Conservation (phyloP, 371 early-diverging fungal species). For the Circinella minor region DNA sequence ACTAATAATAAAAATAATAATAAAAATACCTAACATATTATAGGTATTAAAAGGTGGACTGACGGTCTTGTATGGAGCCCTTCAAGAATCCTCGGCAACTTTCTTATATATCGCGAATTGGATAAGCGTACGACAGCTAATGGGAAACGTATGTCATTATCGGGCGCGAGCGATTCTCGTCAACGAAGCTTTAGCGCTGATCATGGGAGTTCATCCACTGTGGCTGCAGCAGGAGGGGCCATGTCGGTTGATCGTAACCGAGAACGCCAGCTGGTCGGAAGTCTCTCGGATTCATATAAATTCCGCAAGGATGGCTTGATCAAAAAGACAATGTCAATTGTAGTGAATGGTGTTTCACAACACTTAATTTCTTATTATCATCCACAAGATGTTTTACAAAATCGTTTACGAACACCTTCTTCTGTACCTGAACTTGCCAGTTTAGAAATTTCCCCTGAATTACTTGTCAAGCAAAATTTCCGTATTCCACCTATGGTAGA, state of each 20-base stretch:
- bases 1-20: neutral
- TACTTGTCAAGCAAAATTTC: conserved; percentile 57
- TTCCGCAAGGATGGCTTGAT: conserved; percentile 83
- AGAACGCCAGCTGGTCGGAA: conserved; percentile 65
- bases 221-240: conserved; percentile 18
- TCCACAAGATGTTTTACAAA: conserved; percentile 71
- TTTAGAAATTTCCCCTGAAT: conserved; percentile 58
- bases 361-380: conserved; percentile 88
- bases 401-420: conserved; percentile 62
- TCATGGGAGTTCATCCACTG: conserved; percentile 16
- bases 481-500: conserved; percentile 56
- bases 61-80: conserved; percentile 76
- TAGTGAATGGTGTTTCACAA: conserved; percentile 75
- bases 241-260: conserved; percentile 41
- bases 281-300: conserved; percentile 64
- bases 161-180: conserved; percentile 13
- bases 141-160: conserved; percentile 28
- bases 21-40: neutral
- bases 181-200: conserved; percentile 36
- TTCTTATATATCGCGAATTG: conserved; percentile 66
- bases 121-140: conserved; percentile 40
- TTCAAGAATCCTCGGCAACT: conserved; percentile 68
- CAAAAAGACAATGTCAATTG: conserved; percentile 86
- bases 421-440: conserved; percentile 56
- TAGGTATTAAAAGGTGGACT: conserved; percentile 79